phyloP scores from a whole-genome alignment of 225 moss, liverwort and hornwort genomes.

The Polytrichum commune region DNA sequence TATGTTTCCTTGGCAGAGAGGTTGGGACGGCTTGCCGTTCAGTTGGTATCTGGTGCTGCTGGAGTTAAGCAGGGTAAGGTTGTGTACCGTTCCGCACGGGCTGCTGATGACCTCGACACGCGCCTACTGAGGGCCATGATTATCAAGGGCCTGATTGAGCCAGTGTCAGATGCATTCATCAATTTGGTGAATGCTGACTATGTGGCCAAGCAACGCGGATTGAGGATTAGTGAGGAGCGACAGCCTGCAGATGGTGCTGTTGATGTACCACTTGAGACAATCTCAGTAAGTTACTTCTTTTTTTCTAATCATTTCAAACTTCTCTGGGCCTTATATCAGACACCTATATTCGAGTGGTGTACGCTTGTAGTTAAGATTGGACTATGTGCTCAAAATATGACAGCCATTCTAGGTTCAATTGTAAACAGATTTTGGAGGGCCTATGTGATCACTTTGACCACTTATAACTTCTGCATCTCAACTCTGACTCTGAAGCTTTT shows the following conservation, averaged over 20 bases:
- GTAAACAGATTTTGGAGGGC: no score
- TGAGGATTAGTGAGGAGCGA: constrained; percentile 86
- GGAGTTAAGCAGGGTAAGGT: constrained; percentile 93
- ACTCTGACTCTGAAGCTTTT: no score
- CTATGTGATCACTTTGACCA: no score
- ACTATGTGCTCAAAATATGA: no score
- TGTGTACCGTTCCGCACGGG: constrained; percentile 71
- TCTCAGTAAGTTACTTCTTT: constrained; percentile 17
- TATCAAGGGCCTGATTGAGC: constrained; percentile 87
- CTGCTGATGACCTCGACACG: constrained; percentile 80
- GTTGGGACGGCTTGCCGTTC: constrained; percentile 81
- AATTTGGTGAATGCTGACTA: constrained; percentile 95
- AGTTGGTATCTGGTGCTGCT: constrained; percentile 75
- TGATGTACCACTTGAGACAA: constrained; percentile 65
- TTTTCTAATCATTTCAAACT: no score
- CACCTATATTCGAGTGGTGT: no score
- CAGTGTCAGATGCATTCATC: constrained; percentile 86
- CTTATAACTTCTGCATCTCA: no score
- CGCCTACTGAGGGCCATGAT: constrained; percentile 93
- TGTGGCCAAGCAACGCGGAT: constrained; percentile 81
- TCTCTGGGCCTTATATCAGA: no score
- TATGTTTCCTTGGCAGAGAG: constrained; percentile 81
- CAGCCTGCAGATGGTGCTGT: constrained; percentile 43
- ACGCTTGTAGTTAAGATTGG: not conserved
- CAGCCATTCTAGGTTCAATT: no score